Conservation (phyloP, 441 rosid genomes). For the Daphne laureola region DNA sequence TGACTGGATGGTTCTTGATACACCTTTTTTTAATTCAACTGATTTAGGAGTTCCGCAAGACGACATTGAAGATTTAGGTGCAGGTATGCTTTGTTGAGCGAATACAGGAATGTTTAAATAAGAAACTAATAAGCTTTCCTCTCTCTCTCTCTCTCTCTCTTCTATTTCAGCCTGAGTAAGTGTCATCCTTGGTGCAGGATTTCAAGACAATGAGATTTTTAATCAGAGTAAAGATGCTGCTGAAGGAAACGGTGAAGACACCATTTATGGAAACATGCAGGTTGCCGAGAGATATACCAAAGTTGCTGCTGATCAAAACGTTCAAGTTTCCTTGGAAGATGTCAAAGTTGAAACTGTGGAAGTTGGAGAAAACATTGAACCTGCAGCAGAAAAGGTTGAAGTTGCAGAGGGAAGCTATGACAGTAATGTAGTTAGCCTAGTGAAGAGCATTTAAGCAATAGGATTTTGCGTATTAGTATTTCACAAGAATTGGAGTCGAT, state of each 20-base stretch:
- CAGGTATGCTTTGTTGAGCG: constrained; percentile 38
- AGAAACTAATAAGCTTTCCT: neutral
- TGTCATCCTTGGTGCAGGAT: constrained; percentile 40
- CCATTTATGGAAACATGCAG: neutral
- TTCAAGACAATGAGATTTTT: constrained; percentile 72
- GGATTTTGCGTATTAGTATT: too few species aligned
- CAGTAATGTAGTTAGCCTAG: constrained; percentile 14
- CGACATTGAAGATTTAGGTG: constrained; percentile 47
- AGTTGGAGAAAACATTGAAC: too few species aligned
- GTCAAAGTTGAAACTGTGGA: too few species aligned
- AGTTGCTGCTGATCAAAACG: too few species aligned
- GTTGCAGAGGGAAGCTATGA: constrained; percentile 32
- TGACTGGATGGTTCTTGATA: constrained; percentile 71
- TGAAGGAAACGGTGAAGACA: constrained; percentile 29
- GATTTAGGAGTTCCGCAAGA: constrained; percentile 35
- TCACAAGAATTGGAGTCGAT: too few species aligned
- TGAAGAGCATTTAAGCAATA: constrained; percentile 4
- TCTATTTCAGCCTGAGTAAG: too few species aligned
- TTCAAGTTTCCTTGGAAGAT: too few species aligned
- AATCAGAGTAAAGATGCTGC: constrained; percentile 28
- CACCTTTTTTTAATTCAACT: constrained; percentile 27
- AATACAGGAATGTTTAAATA: neutral
- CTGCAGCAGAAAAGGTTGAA: neutral
- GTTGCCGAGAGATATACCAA: neutral
- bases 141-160: neutral